Evolutionary conservation across 2,329 filamentous ascomycete genomes (phyloP).

Genomic region (Lasiodiplodia sp.): DNA sequence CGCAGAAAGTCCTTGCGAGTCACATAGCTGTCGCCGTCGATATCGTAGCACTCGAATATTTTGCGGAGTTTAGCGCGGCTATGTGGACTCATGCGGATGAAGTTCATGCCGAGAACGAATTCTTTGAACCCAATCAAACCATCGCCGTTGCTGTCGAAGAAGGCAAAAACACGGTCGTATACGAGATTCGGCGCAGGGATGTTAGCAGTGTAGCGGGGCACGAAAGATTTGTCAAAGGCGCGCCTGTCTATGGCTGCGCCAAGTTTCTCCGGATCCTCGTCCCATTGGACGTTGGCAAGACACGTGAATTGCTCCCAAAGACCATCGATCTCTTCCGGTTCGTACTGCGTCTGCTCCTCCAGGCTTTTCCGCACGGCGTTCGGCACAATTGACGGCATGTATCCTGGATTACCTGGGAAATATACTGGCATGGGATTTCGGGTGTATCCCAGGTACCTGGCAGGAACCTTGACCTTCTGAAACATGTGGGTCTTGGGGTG

Average conservation of each 20-base stretch:
- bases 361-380: constrained; percentile 71
- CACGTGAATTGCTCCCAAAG: constrained; percentile 98
- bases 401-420: constrained; percentile 87
- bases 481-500: constrained; percentile 94
- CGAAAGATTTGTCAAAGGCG: constrained; percentile 90
- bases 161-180: constrained; percentile 94
- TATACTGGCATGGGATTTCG: constrained; percentile 82
- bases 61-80: constrained; percentile 61
- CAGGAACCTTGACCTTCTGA: constrained; percentile 92
- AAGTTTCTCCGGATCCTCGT: constrained; percentile 78
- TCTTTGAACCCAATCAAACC: constrained; percentile 91
- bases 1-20: constrained; percentile 86
- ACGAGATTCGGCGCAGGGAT: constrained; percentile 86
- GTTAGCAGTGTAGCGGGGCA: constrained; percentile 81
- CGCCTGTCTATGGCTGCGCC: constrained; percentile 86
- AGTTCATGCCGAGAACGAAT: constrained; percentile 82
- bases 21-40: constrained; percentile 86
- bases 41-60: constrained; percentile 89
- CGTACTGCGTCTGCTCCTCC: constrained; percentile 59
- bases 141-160: constrained; percentile 92
- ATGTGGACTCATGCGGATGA: constrained; percentile 51
- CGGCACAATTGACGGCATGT: constrained; percentile 72
- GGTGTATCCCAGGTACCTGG: constrained; percentile 79
- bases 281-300: constrained; percentile 85
- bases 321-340: constrained; percentile 87